Conservation (phyloP, 2,329 filamentous ascomycete genomes). For the Penicillium sp. region DNA sequence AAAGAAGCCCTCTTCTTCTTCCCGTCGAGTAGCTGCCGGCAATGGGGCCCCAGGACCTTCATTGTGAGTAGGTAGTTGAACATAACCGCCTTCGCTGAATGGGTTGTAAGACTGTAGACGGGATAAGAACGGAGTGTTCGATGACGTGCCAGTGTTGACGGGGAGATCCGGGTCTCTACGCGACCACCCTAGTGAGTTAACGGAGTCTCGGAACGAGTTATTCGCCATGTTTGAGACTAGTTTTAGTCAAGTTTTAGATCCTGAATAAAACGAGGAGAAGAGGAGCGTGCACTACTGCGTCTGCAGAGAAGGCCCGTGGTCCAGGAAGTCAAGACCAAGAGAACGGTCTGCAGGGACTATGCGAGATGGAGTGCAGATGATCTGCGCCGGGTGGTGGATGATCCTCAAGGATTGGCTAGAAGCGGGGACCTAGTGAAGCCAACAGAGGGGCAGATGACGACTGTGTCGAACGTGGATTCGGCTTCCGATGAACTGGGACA, state of each 20-base stretch:
- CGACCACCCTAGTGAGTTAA: slow-evolving; percentile 94
- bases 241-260: slow-evolving; percentile 9
- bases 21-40: slow-evolving; percentile 77
- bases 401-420: slow-evolving; percentile 21
- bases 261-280: slow-evolving; percentile 16
- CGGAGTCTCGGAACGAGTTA: slow-evolving; percentile 84
- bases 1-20: slow-evolving; percentile 96
- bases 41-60: slow-evolving; percentile 81
- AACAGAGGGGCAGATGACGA: slow-evolving; percentile 38
- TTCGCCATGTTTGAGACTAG: slow-evolving; percentile 29
- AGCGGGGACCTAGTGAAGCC: slow-evolving; percentile 26
- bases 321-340: slow-evolving; percentile 21
- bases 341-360: slow-evolving; percentile 47
- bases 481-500: slow-evolving; percentile 10
- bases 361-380: slow-evolving; percentile 53
- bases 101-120: slow-evolving; percentile 84
- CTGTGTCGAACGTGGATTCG: slow-evolving; percentile 21
- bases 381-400: slow-evolving; percentile 39
- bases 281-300: slow-evolving; percentile 21
- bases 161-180: slow-evolving; percentile 76
- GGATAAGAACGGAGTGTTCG: slow-evolving; percentile 72
- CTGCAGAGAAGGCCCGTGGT: slow-evolving; percentile 23
- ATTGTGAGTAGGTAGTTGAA: slow-evolving; percentile 76
- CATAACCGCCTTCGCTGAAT: slow-evolving; percentile 78
- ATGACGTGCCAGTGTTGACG: slow-evolving; percentile 61